phyloP scores from a whole-genome alignment of 139 green algal species.

The Micractinium conductrix region DNA sequence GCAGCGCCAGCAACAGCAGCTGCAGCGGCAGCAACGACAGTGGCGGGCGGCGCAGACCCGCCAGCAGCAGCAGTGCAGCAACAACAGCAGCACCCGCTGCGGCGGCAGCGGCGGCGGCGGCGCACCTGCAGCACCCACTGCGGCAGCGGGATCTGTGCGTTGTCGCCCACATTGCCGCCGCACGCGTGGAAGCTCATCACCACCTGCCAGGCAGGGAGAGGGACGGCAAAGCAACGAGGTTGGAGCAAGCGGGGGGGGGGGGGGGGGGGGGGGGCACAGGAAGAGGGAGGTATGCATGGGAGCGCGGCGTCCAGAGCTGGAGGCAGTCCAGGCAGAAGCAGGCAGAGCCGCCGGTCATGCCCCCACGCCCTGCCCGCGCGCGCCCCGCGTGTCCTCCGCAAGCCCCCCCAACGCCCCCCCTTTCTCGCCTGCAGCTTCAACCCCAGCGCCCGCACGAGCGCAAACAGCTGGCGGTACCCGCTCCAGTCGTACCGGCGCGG shows the following conservation, averaged over 20 bases:
- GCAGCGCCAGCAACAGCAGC: not conserved
- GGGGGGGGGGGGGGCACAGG: not conserved
- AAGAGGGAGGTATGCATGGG: not conserved
- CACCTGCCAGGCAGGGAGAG: constrained; percentile 61
- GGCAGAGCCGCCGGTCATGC: no score
- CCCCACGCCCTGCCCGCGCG: no score
- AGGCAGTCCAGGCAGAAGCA: not conserved
- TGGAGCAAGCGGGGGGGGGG: not conserved
- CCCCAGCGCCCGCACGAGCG: constrained; percentile 71
- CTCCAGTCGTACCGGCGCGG: constrained; percentile 85
- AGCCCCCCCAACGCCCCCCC: not conserved
- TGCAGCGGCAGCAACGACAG: no score
- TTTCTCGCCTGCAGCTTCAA: constrained; percentile 86
- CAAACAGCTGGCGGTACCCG: constrained; percentile 85
- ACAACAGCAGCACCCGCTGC: not conserved
- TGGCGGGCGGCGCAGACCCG: no score
- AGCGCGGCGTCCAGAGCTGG: not conserved
- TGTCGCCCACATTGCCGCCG: constrained; percentile 94
- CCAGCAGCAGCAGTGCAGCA: not conserved
- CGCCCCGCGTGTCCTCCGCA: no score
- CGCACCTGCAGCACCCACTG: constrained; percentile 84
- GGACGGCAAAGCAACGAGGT: not conserved
- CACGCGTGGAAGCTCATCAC: constrained; percentile 96
- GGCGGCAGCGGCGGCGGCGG: not conserved
- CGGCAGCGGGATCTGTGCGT: constrained; percentile 80